Percentiles rank a stretch among this genome's conserved stretches.
phyloP scores from a whole-genome alignment of 768 basidiomycete genomes.

The Mycena floridula region DNA sequence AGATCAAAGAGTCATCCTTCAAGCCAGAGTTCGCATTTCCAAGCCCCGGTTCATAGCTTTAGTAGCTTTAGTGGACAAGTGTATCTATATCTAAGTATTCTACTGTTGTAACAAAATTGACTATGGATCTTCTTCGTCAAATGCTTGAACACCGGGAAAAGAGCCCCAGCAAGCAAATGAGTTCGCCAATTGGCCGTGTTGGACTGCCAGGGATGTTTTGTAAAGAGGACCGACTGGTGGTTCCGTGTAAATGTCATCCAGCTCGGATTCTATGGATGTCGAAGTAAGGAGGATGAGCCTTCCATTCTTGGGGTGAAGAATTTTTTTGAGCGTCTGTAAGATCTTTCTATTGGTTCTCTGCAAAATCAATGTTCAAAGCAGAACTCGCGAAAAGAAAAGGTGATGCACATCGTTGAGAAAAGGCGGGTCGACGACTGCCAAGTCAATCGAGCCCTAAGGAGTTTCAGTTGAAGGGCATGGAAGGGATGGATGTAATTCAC shows the following conservation, averaged over 20 bases:
- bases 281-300: constrained; percentile 36
- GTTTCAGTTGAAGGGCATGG: no score
- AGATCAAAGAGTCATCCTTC: no score
- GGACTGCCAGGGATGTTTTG: constrained; percentile 25
- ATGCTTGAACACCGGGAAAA: constrained; percentile 32
- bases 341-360: constrained; percentile 36
- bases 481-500: no score
- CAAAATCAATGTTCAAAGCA: background rate
- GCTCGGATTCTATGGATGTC: constrained; percentile 26
- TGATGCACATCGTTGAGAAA: constrained; percentile 37
- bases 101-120: constrained; percentile 4
- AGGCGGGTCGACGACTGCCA: constrained; percentile 38
- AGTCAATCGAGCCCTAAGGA: constrained; percentile 26
- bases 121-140: constrained; percentile 1
- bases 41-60: no score
- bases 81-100: no score
- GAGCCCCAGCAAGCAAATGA: constrained; percentile 39
- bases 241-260: constrained; percentile 27
- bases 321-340: constrained; percentile 29
- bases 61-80: no score
- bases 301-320: constrained; percentile 30
- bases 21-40: no score
- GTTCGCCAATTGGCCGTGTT: constrained; percentile 33
- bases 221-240: constrained; percentile 33
- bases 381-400: background rate